Base-by-base conservation (phyloP, 768 basidiomycete species). In the Boletus sp. region DNA sequence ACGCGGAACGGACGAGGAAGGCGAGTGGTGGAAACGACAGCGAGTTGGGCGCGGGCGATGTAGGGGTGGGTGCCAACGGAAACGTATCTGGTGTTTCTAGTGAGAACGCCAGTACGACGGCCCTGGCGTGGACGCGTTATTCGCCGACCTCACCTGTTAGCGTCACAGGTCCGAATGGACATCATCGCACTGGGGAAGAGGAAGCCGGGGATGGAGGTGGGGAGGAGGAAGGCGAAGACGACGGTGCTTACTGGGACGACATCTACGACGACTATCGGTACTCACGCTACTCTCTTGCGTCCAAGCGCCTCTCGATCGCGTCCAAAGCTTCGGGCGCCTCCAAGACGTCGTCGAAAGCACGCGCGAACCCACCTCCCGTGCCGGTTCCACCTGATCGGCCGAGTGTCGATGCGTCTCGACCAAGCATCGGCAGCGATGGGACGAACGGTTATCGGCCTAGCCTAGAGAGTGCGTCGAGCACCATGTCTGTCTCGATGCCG, bases 261-360 rank as follows among this genome's bases (percentile, higher is more conserved):
- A 90, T 92, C 50, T 92, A 92, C 59, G 90, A 92, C 68, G 82
- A 89, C 58, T 92, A 92, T 66, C 79, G 86, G 24, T 90, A 90
- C 60, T 88, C 87, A 18, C 75, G 84, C 6, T 78, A 77, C 51
- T 88, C 86, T 0, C 74, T 83, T 54, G 76, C 76, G 1, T 76
- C 76, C 48, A 67, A 65, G 55, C 61, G 52, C 4, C 24, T 50
- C 41, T 71, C 69, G 2, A 14, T 52, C 39, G 6, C 47, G 14
- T 70, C 69, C 5, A 71, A 65, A 24, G 52, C 55, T 7, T 67
- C 67, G 2, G 62, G 67, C 4, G 36, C 35, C 5, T 70, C 69
- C 50, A 70, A 71, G 30, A 30, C 62, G 29, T 70, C 69, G 18
- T 70, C 70, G 1, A 71, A 55, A 41, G 32, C 54, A 6, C 64